These are phyloP conservation scores for Boletus subparvulus DNA, from an alignment of 768 basidiomycete species.

Conservation along the genomic window DNA sequence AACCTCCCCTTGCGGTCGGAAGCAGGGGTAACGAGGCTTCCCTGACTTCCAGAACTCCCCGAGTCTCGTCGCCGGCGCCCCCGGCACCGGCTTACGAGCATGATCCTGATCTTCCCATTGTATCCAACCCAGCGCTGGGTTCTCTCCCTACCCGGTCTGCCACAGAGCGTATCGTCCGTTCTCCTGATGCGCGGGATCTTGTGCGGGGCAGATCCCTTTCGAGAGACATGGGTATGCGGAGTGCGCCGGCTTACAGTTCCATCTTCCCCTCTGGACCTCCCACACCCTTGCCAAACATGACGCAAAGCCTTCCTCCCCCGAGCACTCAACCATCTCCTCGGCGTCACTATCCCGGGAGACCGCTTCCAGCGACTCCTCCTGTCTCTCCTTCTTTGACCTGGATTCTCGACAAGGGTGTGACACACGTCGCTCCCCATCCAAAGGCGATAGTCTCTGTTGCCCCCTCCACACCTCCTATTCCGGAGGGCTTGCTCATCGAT, in stretches of 20 bases:
- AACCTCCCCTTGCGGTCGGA: conserved; percentile 21
- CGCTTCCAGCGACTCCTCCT: conserved; percentile 34
- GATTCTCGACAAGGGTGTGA: conserved; percentile 32
- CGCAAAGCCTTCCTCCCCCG: conserved; percentile 26
- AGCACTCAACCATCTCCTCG: conserved; percentile 28
- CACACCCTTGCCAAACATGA: conserved; percentile 22
- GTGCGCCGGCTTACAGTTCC: conserved; percentile 33
- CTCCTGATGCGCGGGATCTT: conserved; percentile 27
- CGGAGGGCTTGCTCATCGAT: conserved; percentile 57
- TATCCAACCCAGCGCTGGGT: conserved; percentile 14
- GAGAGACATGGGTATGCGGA: conserved; percentile 32
- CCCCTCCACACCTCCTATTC: conserved; percentile 37
- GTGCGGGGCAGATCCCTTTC: conserved; percentile 34
- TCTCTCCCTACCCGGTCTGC: conserved; percentile 31
- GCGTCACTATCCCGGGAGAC: conserved; percentile 34
- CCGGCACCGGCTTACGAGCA: conserved; percentile 24
- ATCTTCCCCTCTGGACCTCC: conserved; percentile 37
- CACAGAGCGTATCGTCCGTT: conserved; percentile 33
- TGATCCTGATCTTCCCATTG: conserved; percentile 27
- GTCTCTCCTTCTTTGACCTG: conserved; percentile 34
- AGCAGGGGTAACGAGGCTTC: conserved; percentile 16
- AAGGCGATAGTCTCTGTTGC: conserved; percentile 19
- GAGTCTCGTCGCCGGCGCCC: conserved; percentile 27
- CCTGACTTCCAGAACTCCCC: conserved; percentile 18
- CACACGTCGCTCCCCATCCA: conserved; percentile 10